Conservation (phyloP, 1,284 basidiomycete genomes). For the Cryptococcus sp. region DNA sequence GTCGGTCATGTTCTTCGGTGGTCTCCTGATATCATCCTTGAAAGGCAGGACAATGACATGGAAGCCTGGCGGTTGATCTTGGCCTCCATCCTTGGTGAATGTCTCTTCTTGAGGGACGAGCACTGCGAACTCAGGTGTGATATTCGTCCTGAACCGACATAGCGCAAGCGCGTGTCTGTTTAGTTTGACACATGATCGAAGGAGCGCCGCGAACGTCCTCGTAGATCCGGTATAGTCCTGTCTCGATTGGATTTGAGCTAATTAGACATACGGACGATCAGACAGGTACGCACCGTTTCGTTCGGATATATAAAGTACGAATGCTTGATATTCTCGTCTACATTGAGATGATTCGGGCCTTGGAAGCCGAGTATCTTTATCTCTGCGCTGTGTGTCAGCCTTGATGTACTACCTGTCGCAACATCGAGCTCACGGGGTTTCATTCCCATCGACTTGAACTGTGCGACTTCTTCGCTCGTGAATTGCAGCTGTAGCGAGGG, state of each 20-base stretch:
- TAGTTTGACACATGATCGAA: slow-evolving; percentile 79
- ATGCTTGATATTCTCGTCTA: slow-evolving; percentile 90
- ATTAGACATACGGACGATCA: not conserved
- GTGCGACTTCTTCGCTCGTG: slow-evolving; percentile 75
- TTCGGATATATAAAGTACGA: slow-evolving; percentile 90
- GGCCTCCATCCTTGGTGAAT: slow-evolving; percentile 67
- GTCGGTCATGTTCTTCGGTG: slow-evolving; percentile 57
- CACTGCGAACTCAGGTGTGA: slow-evolving; percentile 77
- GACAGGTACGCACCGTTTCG: slow-evolving; percentile 64
- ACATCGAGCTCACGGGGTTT: slow-evolving; percentile 63
- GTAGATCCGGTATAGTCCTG: slow-evolving; percentile 82
- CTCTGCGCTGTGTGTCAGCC: slow-evolving; percentile 25
- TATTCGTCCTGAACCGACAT: slow-evolving; percentile 69
- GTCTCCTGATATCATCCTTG: slow-evolving; percentile 86
- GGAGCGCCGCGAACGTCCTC: slow-evolving; percentile 82
- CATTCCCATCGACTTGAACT: slow-evolving; percentile 75
- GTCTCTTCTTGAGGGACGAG: slow-evolving; percentile 86
- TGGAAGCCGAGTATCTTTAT: slow-evolving; percentile 94
- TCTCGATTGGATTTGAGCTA: not conserved
- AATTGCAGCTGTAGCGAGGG: slow-evolving; percentile 67
- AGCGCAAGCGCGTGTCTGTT: slow-evolving; percentile 78
- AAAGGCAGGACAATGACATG: slow-evolving; percentile 90
- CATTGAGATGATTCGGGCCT: slow-evolving; percentile 65
- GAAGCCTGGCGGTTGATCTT: slow-evolving; percentile 84
- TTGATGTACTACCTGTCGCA: not conserved